phyloP scores from a whole-genome alignment of 352 stramenopile species.

The Phytophthora pistaciae region DNA sequence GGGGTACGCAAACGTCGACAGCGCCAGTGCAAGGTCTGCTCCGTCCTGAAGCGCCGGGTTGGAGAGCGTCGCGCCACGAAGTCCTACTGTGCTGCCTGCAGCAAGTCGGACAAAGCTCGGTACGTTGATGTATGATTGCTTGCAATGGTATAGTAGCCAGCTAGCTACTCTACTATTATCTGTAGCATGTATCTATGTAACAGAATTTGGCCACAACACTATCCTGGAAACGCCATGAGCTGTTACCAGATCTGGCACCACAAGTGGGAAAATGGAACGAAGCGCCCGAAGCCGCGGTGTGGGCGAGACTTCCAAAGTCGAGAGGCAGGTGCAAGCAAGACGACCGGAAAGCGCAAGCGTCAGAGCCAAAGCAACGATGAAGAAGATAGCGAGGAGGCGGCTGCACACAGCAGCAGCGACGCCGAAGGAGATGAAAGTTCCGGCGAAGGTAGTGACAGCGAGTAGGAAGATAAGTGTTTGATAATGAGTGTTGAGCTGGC shows the following conservation, averaged over 20 bases:
- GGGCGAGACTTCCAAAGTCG: constrained; percentile 4
- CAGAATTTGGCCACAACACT: neutral
- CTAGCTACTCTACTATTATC: neutral
- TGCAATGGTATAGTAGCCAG: neutral
- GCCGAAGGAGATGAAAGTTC: neutral
- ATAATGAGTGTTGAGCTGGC: neutral
- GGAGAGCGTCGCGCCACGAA: constrained; percentile 1
- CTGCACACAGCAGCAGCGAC: neutral
- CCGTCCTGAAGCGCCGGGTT: neutral
- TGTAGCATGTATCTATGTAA: constrained; percentile 8
- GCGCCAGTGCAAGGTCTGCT: neutral
- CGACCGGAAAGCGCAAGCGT: constrained; percentile 1
- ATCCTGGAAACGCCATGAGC: constrained; percentile 7
- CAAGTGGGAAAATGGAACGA: constrained; percentile 4
- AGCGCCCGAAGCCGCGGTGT: constrained; percentile 1
- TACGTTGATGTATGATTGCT: neutral
- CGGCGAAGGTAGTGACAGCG: neutral
- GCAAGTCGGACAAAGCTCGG: constrained; percentile 10
- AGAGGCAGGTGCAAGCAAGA: neutral
- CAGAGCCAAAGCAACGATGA: neutral
- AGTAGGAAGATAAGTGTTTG: neutral
- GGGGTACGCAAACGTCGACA: neutral
- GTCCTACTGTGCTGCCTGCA: constrained; percentile 8
- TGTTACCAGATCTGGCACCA: constrained; percentile 15
- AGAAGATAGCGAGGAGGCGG: neutral